Evolutionary conservation across 2,329 filamentous ascomycete species (phyloP), one percentile per base, ranked within the genome.

Genomic region (Botrytis deweyae): DNA sequence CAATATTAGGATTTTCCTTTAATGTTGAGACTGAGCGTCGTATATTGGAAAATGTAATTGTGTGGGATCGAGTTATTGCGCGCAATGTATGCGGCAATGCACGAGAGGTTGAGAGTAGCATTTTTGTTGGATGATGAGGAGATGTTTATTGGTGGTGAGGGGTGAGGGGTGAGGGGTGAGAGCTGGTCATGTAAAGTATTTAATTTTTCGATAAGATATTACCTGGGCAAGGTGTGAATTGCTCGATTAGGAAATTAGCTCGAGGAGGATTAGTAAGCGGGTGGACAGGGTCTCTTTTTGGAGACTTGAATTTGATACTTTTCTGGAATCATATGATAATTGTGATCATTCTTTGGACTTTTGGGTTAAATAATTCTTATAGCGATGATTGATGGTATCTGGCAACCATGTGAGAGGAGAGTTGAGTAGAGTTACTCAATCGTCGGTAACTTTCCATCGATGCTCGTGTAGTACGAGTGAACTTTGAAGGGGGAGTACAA

Each of bases 1-100:
- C 79, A 36, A 81, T 81, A 44, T 81, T 77, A 38, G 80, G 77
- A 77, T 81, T 81, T 25, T 76, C 78, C 52, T 74, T 72, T 8
- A 81, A 74, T 4, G 80, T 81, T 36, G 80, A 80, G 18, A 79
- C 36, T 20, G 70, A 38, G 25, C 61, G 70, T 20, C 22, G 70
- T 22, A 29, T 33, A 40, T 38, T 40, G 2, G 22, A 42, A 12
- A 36, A 22, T 7, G 36, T 22, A 33, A n/a, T 22, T 42, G 20
- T 40, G 14, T 29, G 18, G 1, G 38, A 42, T 55, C 18, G 18
- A 29, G 29, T 58, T 4, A 58, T 5, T 36, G 16, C n/a, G 8
- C 36, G 70, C 40, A 66, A 55, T 55, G 61, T 40, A 10, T 38
- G 66, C 25, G 66, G 38, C 20, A 68, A 40, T 22, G 66, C 16